Percentiles rank a stretch among this genome's conserved stretches.
These are phyloP conservation scores for Ogataea glucozyma DNA, from an alignment of 805 yeast species.

Conservation along the genomic window DNA sequence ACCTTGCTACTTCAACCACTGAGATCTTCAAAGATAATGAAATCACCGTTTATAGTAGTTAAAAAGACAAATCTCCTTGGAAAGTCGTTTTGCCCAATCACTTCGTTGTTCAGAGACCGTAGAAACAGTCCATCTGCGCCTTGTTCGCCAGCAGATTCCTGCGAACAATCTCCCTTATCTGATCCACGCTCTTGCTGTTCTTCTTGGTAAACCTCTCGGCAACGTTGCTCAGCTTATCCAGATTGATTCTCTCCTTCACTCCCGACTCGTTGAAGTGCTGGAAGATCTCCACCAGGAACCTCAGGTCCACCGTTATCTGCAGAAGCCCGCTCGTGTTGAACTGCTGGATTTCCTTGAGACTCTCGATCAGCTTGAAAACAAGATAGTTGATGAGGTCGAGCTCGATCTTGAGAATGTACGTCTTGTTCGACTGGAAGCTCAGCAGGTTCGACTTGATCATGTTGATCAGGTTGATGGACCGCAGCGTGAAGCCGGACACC, in stretches of 20 bases:
- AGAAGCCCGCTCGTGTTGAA: conserved; percentile 27
- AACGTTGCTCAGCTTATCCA: conserved; percentile 23
- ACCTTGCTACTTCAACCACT: too few relatives aligned
- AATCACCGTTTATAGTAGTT: too few relatives aligned
- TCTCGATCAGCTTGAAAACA: conserved; percentile 26
- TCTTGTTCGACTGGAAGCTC: conserved; percentile 21
- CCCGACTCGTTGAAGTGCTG: conserved; percentile 23
- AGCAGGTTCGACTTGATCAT: conserved; percentile 30
- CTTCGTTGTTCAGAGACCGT: too few relatives aligned
- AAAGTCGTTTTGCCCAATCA: too few relatives aligned
- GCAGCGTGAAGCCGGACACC: conserved; percentile 26
- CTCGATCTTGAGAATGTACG: conserved; percentile 25
- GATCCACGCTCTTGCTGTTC: conserved; percentile 17
- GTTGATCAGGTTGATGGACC: conserved; percentile 28
- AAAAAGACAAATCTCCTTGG: too few relatives aligned
- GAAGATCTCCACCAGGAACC: conserved; percentile 24
- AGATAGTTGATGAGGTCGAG: conserved; percentile 24
- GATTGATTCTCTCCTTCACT: conserved; percentile 17
- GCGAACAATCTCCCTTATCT: conserved; percentile 22
- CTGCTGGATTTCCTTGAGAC: conserved; percentile 24
- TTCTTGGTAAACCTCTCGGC: conserved; percentile 24
- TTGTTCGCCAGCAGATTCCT: conserved; percentile 24
- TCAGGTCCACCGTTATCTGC: conserved; percentile 29
- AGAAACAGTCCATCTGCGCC: conserved; percentile 32
- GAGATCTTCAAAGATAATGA: too few relatives aligned